Evolutionary conservation across 495 filamentous ascomycete species (phyloP), one percentile per base, ranked within the genome.

Genomic region (Penicillium parvum): DNA sequence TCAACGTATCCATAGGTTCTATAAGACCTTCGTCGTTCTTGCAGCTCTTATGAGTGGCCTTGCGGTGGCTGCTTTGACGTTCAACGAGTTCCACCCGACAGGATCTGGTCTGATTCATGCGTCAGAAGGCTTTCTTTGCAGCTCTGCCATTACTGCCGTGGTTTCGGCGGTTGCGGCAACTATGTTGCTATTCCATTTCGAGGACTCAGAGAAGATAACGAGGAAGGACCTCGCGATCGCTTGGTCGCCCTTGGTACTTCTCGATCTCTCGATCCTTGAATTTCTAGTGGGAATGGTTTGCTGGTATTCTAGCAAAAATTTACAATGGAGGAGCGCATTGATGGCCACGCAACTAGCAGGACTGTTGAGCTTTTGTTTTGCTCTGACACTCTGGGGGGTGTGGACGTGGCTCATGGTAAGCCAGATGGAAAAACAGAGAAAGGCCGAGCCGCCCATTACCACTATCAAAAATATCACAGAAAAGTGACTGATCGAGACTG

Each of bases 341-440:
- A 27, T 27, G 25, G 25, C 25, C 8, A 27, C 25, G n/a, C 25
- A 27, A 27, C 25, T 27, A 11, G 25, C 25, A 27, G 25, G 25
- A 32, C 32, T 37, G 40, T 5, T 36, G 33, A 18, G 33, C 21
- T 44, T 36, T n/a, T 36, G 33, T 36, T 19, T 36, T 36, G 10
- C 33, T 19, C 19, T 36, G 12, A 10, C 17, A 3, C 14, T 36
- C 5, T 27, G 25, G 25, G n/a, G 9, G 25, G n/a, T 27, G 25
- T 7, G 25, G 2, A 27, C n/a, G 25, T 27, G 25, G 25, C 2
- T 8, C 2, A 27, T 27, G 25, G 9, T 27, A 11, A 27, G n/a
- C 9, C 8, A 27, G 16, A 19, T 6, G 5, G 6, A 36, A 18
- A 18, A n/a, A 20, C 14, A 20, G 19, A 36, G 4, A 6, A 8